Base-by-base conservation (phyloP, 306 rosid species). In the Cyclanthera cordifolia region DNA sequence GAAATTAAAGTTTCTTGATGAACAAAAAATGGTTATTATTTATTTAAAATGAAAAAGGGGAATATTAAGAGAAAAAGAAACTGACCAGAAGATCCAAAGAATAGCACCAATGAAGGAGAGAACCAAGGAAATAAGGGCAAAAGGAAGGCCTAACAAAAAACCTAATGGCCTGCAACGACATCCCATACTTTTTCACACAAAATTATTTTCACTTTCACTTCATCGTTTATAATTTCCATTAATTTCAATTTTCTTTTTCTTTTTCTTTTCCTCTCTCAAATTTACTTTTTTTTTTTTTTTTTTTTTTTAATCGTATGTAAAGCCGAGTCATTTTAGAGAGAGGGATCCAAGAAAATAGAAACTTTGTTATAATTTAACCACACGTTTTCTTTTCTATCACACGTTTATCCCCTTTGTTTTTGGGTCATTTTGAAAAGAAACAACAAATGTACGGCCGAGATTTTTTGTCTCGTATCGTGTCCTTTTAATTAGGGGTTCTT, bases 141-240 rank as follows among this genome's bases (percentile, higher is more conserved):
- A 82, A 41, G 86, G 86, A 13, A 82, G 74, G 6, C 83, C 83
- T 41, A 82, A 53, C 79, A 82, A 73, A 73, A 82, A 79, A 21
- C 81, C 86, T 46, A 82, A 72, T 51, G 86, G 86, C 76, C 72
- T 76, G 73, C 73, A 70, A 19, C 65, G 53, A n/a, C 47, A 75
- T 60, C 14, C 73, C 71, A 27, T 59, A 13, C 19, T 73, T 57
- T 47, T 32, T 46, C 15, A 15, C 19, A 15, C 1, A 2, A 16
- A 57, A 57, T 15, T 0, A 8, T 19, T 17, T 13, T 7, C 39
- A 5, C 7, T 56, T 27, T 56, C 12, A 25, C 0, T 5, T 56
- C 63, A 54, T 20, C 14, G 9, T n/a, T n/a, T 2, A 48, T 15
- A 3, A 8, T 4, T 56, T 24, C 16, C 11, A 6, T 28, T 58